These are phyloP conservation scores for Tolypocladium cylindrosporum DNA, from an alignment of 2,329 filamentous ascomycete species.

Conservation along the genomic window DNA sequence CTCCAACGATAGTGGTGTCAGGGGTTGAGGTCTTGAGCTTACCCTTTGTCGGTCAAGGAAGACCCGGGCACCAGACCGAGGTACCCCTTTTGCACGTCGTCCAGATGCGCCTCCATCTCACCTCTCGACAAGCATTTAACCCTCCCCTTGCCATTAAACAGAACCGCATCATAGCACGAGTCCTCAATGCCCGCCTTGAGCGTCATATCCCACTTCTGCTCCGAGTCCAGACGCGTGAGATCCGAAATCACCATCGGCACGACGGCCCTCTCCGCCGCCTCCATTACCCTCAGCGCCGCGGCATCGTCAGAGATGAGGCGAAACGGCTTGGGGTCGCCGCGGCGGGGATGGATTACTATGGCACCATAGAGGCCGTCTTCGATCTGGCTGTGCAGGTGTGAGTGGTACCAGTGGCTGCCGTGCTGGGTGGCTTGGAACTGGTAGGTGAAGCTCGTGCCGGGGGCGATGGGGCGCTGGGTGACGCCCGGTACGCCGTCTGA, in stretches of 20 bases:
- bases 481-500: slow-evolving; percentile 51
- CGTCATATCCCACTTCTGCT: slow-evolving; percentile 33
- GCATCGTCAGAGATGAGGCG: slow-evolving; percentile 30
- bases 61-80: slow-evolving; percentile 17
- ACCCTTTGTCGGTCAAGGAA: slow-evolving; percentile 32
- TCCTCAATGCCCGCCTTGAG: slow-evolving; percentile 34
- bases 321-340: slow-evolving; percentile 31
- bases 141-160: slow-evolving; percentile 52
- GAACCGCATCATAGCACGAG: slow-evolving; percentile 48
- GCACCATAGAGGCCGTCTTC: slow-evolving; percentile 51
- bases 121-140: slow-evolving; percentile 38
- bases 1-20: too few species aligned
- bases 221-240: slow-evolving; percentile 43
- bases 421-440: slow-evolving; percentile 44
- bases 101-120: slow-evolving; percentile 29
- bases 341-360: slow-evolving; percentile 36
- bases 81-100: slow-evolving; percentile 17
- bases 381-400: slow-evolving; percentile 43
- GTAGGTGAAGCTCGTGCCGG: slow-evolving; percentile 30
- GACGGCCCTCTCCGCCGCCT: slow-evolving; percentile 34
- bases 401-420: slow-evolving; percentile 53
- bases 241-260: slow-evolving; percentile 44
- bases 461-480: slow-evolving; percentile 39
- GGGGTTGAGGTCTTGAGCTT: slow-evolving; percentile 1
- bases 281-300: slow-evolving; percentile 30